Percentiles rank a stretch among this genome's conserved stretches.
These are phyloP conservation scores for Rosa hybrid DNA, from an alignment of 331 rosid species.

Conservation along the genomic window DNA sequence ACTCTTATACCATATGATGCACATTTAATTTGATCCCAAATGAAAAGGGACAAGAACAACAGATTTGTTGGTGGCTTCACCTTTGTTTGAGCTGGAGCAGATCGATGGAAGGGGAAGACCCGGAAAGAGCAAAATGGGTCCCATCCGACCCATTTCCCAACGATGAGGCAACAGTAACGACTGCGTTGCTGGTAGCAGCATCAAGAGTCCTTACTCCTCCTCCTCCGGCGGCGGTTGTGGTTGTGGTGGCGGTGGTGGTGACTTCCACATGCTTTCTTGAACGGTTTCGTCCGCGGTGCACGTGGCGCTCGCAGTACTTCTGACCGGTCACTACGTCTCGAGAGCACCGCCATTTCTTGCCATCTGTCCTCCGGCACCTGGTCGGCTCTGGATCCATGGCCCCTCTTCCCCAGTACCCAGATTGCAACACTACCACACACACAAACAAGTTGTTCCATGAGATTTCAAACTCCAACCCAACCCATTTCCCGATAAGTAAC, in stretches of 20 bases:
- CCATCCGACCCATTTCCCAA: conserved; percentile 33
- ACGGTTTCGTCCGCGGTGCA: conserved; percentile 98
- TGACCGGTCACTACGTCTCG: conserved; percentile 95
- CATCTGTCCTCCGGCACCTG: conserved; percentile 94
- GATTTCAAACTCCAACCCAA: not conserved
- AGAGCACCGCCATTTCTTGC: conserved; percentile 97
- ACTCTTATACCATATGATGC: not conserved
- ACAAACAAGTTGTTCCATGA: not conserved
- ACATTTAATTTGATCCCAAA: not conserved
- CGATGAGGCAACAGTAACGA: conserved; percentile 29
- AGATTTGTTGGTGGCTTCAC: not conserved
- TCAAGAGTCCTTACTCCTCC: conserved; percentile 10
- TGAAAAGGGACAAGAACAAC: not conserved
- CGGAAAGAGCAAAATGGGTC: conserved; percentile 48
- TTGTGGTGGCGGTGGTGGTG: conserved; percentile 38
- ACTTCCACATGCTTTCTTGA: conserved; percentile 99
- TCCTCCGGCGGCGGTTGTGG: conserved; percentile 19
- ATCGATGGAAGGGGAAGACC: conserved; percentile 45
- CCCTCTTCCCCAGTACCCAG: conserved; percentile 90
- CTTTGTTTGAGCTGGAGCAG: conserved; percentile 60
- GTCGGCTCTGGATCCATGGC: conserved; percentile 99
- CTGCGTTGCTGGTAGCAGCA: conserved; percentile 21
- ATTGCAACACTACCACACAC: conserved; percentile 55
- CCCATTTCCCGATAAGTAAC: not conserved
- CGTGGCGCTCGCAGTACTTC: conserved; percentile 96